phyloP scores from a whole-genome alignment of 805 yeast species.

The Priceomyces medius region DNA sequence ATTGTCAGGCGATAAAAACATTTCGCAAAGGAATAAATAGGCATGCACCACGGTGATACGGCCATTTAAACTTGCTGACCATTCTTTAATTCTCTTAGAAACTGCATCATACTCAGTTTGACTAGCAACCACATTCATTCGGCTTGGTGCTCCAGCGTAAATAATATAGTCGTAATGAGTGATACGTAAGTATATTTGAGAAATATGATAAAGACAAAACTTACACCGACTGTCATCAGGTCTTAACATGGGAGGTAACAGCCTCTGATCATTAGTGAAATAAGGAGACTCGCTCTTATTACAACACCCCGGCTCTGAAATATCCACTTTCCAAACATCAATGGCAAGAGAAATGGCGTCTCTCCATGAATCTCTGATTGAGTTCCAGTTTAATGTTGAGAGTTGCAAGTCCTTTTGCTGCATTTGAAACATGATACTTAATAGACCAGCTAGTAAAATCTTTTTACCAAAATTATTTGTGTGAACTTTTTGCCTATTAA shows the following conservation, averaged over 20 bases:
- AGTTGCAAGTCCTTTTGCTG: slow-evolving; percentile 26
- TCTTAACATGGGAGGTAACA: slow-evolving; percentile 20
- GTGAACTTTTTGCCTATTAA: slow-evolving; percentile 20
- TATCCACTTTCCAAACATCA: slow-evolving; percentile 28
- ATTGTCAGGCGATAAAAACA: slow-evolving; percentile 56
- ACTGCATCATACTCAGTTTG: slow-evolving; percentile 49
- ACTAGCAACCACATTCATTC: slow-evolving; percentile 56
- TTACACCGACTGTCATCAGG: slow-evolving; percentile 24
- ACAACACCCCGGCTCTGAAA: slow-evolving; percentile 21
- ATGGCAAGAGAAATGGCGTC: slow-evolving; percentile 27
- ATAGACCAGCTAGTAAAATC: slow-evolving; percentile 21
- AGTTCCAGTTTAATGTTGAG: slow-evolving; percentile 23
- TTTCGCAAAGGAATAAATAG: slow-evolving; percentile 59
- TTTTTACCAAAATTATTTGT: slow-evolving; percentile 23
- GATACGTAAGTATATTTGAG: slow-evolving; percentile 27
- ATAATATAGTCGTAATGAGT: slow-evolving; percentile 30
- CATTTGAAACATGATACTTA: slow-evolving; percentile 26
- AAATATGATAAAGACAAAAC: slow-evolving; percentile 25
- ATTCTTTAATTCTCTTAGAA: slow-evolving; percentile 48
- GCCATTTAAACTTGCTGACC: slow-evolving; percentile 51
- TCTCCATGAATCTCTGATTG: slow-evolving; percentile 25
- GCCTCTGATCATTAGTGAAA: slow-evolving; percentile 6
- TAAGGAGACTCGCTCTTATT: slow-evolving; percentile 15
- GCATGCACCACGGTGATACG: slow-evolving; percentile 59
- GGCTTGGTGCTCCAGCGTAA: slow-evolving; percentile 30